Percentiles rank a stretch among this genome's conserved stretches.
phyloP scores from a whole-genome alignment of 1,284 basidiomycete genomes.

The Leccinum pallidistipes region DNA sequence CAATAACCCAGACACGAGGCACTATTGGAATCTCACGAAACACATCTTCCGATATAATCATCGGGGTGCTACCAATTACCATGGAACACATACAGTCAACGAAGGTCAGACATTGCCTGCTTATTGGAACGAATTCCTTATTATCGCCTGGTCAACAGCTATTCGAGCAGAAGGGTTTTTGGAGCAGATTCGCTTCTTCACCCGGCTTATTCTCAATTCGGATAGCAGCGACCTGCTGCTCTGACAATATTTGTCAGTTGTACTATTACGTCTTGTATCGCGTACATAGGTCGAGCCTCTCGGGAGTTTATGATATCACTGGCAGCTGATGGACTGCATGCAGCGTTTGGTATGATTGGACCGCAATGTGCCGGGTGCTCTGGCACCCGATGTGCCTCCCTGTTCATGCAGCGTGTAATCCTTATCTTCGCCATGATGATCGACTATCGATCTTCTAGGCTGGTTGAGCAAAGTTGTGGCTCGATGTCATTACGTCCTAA shows the following conservation, averaged over 20 bases:
- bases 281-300: neutral
- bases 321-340: neutral
- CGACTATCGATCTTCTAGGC: slow-evolving; percentile 15
- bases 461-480: no score
- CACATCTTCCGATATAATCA: slow-evolving; percentile 55
- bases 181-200: slow-evolving; percentile 39
- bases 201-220: slow-evolving; percentile 37
- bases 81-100: slow-evolving; percentile 54
- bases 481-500: neutral
- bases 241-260: neutral
- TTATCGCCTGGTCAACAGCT: slow-evolving; percentile 18
- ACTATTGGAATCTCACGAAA: slow-evolving; percentile 45
- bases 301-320: neutral
- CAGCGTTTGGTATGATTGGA: slow-evolving; percentile 13
- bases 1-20: slow-evolving; percentile 41
- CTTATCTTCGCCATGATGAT: slow-evolving; percentile 18
- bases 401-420: slow-evolving; percentile 2
- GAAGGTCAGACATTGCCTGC: slow-evolving; percentile 34
- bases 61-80: slow-evolving; percentile 33
- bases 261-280: neutral
- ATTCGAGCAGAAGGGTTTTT: slow-evolving; percentile 36
- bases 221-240: slow-evolving; percentile 29
- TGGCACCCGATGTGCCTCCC: slow-evolving; percentile 30
- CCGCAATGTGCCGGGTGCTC: slow-evolving; percentile 10
- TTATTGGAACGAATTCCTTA: neutral